Conservation (phyloP, 208 protist species). For the Phytomonas francai region DNA sequence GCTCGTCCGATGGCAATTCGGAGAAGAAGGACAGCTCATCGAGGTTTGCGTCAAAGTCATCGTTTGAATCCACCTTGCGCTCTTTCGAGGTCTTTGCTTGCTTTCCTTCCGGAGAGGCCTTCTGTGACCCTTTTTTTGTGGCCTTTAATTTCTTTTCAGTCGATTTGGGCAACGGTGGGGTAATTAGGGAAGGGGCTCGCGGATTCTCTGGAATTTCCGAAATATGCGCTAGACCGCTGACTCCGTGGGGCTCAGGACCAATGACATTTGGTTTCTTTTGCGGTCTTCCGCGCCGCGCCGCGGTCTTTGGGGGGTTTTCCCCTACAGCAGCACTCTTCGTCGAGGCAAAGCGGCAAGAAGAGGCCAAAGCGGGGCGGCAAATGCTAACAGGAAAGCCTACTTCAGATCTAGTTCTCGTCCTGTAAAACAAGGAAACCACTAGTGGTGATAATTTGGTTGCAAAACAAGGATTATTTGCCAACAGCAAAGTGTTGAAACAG, state of each 20-base stretch:
- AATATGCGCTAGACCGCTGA: not conserved
- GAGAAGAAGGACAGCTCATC: constrained; percentile 29
- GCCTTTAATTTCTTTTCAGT: not conserved
- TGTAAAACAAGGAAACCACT: not conserved
- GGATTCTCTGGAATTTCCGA: not conserved
- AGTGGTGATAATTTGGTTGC: not conserved
- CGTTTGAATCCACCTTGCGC: constrained; percentile 6
- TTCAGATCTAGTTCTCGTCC: not conserved
- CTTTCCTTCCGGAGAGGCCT: not conserved
- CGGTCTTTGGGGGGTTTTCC: not conserved
- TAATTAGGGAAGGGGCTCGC: not conserved
- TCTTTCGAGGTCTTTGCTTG: not conserved
- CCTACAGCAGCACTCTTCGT: not conserved
- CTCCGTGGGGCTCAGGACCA: not conserved
- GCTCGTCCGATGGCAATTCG: not conserved
- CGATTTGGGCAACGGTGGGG: not conserved
- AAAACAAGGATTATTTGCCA: not conserved
- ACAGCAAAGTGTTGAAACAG: not conserved
- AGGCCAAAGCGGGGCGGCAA: not conserved
- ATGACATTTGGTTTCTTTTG: not conserved
- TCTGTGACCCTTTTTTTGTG: not conserved
- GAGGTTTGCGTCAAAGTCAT: constrained; percentile 12
- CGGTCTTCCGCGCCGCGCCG: not conserved
- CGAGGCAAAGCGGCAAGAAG: not conserved
- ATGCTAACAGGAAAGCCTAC: not conserved